A percentile compares a stretch with the other conserved stretches of the same genome.
These are phyloP conservation scores for Annulohypoxylon nitens DNA, from an alignment of 495 filamentous ascomycete species.

Conservation along the genomic window DNA sequence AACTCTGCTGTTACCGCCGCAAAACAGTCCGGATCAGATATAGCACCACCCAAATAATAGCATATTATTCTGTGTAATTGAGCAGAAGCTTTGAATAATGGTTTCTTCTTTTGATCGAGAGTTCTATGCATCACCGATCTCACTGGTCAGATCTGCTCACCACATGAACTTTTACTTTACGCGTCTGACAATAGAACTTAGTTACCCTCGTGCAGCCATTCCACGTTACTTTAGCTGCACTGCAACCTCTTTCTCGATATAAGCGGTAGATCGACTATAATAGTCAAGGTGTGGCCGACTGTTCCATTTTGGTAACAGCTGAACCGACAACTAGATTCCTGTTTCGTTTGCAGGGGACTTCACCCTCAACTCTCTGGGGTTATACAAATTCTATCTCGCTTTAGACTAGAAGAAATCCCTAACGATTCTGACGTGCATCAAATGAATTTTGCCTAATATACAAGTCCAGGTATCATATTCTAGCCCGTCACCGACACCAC, in stretches of 20 bases:
- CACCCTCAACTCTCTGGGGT: background rate
- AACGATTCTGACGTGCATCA: slow-evolving; percentile 41
- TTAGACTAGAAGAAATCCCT: background rate
- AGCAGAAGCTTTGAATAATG: slow-evolving; percentile 40
- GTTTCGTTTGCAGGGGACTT: slow-evolving; percentile 28
- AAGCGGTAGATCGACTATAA: slow-evolving; percentile 31
- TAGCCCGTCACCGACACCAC: slow-evolving; percentile 44
- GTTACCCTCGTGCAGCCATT: slow-evolving; percentile 14
- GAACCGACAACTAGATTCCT: slow-evolving; percentile 24
- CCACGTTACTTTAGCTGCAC: slow-evolving; percentile 28
- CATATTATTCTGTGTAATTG: slow-evolving; percentile 27
- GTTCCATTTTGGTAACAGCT: slow-evolving; percentile 13
- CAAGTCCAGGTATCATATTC: slow-evolving; percentile 37
- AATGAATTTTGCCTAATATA: slow-evolving; percentile 40
- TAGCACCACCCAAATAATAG: slow-evolving; percentile 43
- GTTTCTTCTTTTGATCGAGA: slow-evolving; percentile 36
- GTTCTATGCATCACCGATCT: slow-evolving; percentile 21
- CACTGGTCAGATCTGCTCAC: slow-evolving; percentile 31
- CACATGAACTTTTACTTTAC: slow-evolving; percentile 42
- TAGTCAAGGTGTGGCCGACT: slow-evolving; percentile 21
- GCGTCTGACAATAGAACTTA: slow-evolving; percentile 27
- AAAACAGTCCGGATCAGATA: slow-evolving; percentile 40
- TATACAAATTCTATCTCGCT: slow-evolving; percentile 19
- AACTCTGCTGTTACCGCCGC: slow-evolving; percentile 36
- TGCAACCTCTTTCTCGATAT: slow-evolving; percentile 39